Conservation (phyloP, 208 protist genomes). For the Vickermania ingenoplastis region DNA sequence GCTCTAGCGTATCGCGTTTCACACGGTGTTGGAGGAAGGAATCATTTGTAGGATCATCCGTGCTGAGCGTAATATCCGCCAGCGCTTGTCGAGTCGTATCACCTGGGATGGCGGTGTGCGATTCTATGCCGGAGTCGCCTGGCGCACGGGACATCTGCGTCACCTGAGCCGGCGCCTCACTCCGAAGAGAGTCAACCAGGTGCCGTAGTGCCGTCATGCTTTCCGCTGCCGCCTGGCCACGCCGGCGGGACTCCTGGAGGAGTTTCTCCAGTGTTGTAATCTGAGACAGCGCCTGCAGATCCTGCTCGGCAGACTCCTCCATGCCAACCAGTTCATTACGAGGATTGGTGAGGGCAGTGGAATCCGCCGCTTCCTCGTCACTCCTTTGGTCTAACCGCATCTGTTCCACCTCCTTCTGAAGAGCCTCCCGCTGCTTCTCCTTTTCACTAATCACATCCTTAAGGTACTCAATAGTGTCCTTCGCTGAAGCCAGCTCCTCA, state of each 20-base stretch:
- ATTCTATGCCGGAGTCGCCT: neutral
- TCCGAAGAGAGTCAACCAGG: neutral
- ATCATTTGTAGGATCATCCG: neutral
- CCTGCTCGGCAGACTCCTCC: neutral
- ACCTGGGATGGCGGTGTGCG: neutral
- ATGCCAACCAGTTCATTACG: neutral
- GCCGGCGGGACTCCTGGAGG: neutral
- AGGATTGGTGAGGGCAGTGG: neutral
- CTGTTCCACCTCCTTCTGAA: neutral
- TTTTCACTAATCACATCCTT: constrained; percentile 1
- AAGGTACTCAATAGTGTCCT: constrained; percentile 1
- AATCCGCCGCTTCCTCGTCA: neutral
- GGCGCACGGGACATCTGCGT: neutral
- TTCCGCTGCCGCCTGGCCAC: neutral
- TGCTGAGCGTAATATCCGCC: neutral
- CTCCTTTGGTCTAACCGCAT: no score
- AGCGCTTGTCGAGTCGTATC: neutral
- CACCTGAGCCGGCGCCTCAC: neutral
- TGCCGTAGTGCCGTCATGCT: neutral
- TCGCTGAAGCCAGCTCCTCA: neutral
- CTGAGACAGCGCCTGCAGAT: neutral
- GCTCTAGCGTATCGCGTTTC: neutral
- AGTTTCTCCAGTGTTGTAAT: neutral
- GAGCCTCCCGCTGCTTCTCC: neutral
- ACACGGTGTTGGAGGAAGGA: neutral